A percentile compares a stretch with the other conserved stretches of the same genome.
phyloP scores from a whole-genome alignment of 106 monocot species.

The Hemerocallis citrina region DNA sequence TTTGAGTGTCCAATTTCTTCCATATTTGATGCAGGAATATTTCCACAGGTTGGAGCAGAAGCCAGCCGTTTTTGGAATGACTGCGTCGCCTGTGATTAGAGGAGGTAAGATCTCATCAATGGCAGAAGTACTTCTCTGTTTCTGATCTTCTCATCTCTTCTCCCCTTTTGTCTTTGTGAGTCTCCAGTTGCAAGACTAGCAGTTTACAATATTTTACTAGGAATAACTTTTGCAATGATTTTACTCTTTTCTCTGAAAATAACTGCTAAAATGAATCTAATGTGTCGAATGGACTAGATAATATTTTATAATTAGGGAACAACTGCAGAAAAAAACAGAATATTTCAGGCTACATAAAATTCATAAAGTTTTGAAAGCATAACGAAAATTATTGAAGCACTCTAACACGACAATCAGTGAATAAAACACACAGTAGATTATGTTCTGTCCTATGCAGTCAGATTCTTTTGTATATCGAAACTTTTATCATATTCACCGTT shows the following conservation, averaged over 20 bases:
- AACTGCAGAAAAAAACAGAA: too few relatives aligned
- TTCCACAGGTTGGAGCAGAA: constrained; percentile 48
- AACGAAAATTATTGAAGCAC: too few relatives aligned
- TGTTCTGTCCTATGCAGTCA: too few relatives aligned
- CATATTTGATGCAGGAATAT: constrained; percentile 47
- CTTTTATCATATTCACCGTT: too few relatives aligned
- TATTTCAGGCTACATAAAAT: too few relatives aligned
- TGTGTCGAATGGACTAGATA: not conserved
- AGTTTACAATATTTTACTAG: not conserved
- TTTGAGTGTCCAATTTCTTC: not conserved
- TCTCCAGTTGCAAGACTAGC: not conserved
- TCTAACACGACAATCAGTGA: too few relatives aligned
- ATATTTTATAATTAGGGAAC: too few relatives aligned
- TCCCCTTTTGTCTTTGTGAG: too few relatives aligned
- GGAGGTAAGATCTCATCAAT: constrained; percentile 42
- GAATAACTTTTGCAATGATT: not conserved
- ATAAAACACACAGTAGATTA: too few relatives aligned
- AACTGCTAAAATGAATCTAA: not conserved
- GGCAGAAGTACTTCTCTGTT: not conserved
- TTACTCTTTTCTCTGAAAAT: not conserved
- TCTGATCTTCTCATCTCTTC: too few relatives aligned
- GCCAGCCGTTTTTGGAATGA: constrained; percentile 85
- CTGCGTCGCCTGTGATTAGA: constrained; percentile 74
- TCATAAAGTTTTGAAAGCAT: too few relatives aligned
- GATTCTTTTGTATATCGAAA: too few relatives aligned